Evolutionary conservation across 768 basidiomycete species (phyloP).

Genomic region (Russula virescens): DNA sequence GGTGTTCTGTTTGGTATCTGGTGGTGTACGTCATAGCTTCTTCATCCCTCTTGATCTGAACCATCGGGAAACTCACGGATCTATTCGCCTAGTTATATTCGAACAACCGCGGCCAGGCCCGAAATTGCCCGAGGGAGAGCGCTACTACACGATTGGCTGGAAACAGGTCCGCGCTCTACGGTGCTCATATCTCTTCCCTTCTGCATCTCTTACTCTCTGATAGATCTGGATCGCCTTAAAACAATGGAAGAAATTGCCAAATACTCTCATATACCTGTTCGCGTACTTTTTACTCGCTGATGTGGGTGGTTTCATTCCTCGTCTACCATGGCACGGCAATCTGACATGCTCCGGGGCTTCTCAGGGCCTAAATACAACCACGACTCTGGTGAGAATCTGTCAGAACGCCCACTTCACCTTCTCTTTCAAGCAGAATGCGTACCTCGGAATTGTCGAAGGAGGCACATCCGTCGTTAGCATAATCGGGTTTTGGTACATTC

Average conservation of each 20-base stretch:
- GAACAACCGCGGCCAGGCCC: constrained; percentile 80
- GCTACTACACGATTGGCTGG: constrained; percentile 78
- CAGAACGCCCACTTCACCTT: constrained; percentile 78
- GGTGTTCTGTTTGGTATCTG: constrained; percentile 43
- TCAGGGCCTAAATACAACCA: constrained; percentile 78
- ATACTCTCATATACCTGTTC: no score
- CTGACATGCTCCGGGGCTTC: background rate
- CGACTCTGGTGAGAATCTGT: constrained; percentile 66
- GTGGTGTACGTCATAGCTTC: constrained; percentile 50
- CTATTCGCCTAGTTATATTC: constrained; percentile 52
- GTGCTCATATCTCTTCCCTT: no score
- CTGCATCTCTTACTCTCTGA: background rate
- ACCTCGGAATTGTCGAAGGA: constrained; percentile 69
- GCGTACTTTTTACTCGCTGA: no score
- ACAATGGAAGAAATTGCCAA: no score
- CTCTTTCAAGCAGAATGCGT: constrained; percentile 72
- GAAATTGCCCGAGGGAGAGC: constrained; percentile 66
- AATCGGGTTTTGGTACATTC: constrained; percentile 79
- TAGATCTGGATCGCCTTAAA: no score
- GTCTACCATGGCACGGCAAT: background rate
- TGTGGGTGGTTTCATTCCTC: constrained; percentile 37
- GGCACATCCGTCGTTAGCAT: constrained; percentile 65
- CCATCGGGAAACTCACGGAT: background rate
- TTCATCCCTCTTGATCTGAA: background rate
- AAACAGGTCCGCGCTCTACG: constrained; percentile 55